These are phyloP conservation scores for Nicotiana noctiflora DNA, from an alignment of 257 asterid genomes.

Conservation along the genomic window DNA sequence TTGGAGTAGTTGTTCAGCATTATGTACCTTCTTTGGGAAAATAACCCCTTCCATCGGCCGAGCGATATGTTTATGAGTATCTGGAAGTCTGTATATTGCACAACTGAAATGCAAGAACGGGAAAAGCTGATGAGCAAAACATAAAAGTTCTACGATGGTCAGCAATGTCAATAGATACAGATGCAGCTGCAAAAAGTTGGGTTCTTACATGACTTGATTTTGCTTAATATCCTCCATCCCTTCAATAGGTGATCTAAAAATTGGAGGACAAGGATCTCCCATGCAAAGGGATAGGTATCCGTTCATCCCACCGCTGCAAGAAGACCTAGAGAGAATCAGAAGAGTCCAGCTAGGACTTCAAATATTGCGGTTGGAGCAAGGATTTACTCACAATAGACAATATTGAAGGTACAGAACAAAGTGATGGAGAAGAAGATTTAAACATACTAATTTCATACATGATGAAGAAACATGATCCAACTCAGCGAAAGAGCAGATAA, in stretches of 20 bases:
- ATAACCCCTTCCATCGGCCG: constrained; percentile 76
- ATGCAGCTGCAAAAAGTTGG: background rate
- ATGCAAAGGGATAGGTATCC: constrained; percentile 76
- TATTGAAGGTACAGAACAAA: background rate
- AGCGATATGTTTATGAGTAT: constrained; percentile 68
- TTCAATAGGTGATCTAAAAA: constrained; percentile 81
- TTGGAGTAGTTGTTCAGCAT: background rate
- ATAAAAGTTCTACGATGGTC: background rate
- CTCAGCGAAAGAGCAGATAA: background rate
- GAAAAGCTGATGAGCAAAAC: background rate
- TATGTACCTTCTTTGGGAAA: constrained; percentile 65
- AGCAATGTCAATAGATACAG: background rate
- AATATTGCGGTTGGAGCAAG: background rate
- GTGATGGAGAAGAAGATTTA: background rate
- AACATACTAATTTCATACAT: constrained; percentile 1
- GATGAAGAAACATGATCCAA: background rate
- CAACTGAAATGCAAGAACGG: constrained; percentile 44
- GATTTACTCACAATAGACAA: background rate
- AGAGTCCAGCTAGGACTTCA: constrained; percentile 10
- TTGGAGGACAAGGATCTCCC: constrained; percentile 95
- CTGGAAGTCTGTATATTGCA: constrained; percentile 82
- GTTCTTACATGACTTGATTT: constrained; percentile 93
- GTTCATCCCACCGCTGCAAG: constrained; percentile 91
- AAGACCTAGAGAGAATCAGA: constrained; percentile 2
- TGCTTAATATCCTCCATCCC: constrained; percentile 82